Evolutionary conservation across 192 early-diverging fungal species (phyloP), one percentile per base, ranked within the genome.

Genomic region (Coemansia sp.): DNA sequence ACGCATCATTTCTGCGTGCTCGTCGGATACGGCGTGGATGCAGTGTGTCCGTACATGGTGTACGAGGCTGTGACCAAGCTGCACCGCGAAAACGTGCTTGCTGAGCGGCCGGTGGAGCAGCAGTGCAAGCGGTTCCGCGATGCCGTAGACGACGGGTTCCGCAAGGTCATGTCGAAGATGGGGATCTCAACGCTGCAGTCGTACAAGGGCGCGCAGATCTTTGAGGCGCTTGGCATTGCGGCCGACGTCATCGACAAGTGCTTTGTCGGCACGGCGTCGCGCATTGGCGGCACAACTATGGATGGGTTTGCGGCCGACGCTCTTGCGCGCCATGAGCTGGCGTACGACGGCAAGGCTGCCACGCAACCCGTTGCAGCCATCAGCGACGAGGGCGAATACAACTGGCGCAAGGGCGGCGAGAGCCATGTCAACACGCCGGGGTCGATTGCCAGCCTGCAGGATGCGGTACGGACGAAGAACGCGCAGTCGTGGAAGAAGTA

Each of bases 141-240:
- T 74, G 95, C 93, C 2, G 84, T 90, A 34, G 93, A 95, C 72
- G 93, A 99, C 78, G 97, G 97, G 76, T 94, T 98, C 74, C 85
- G 90, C 51, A 99, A 99, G 84, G 95, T 99, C 61, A 99, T 98
- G 96, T 97, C 96, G 71, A 99, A 99, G 88, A 99, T 99, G 97
- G 97, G 97, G 64, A 97, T 99, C 63, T 97, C 95, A 12, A 98
- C 97, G 20, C 83, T 99, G 58, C 94, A 96, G 80, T 92, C 89
- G 14, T 99, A 99, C 88, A 98, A 98, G 85, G 97, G 95, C 62
- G 97, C 97, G 11, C 97, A 99, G 87, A 96, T 98, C 71, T 99
- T 99, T 75, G 97, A 99, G 75, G 94, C 94, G 20, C 87, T 99
- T 30, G 97, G 97, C 67, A 71, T 99, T 4, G 93, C 95, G 65